These are phyloP conservation scores for Chimonanthus salicifolius DNA, from an alignment of 164 flowering plant species.

Conservation along the genomic window DNA sequence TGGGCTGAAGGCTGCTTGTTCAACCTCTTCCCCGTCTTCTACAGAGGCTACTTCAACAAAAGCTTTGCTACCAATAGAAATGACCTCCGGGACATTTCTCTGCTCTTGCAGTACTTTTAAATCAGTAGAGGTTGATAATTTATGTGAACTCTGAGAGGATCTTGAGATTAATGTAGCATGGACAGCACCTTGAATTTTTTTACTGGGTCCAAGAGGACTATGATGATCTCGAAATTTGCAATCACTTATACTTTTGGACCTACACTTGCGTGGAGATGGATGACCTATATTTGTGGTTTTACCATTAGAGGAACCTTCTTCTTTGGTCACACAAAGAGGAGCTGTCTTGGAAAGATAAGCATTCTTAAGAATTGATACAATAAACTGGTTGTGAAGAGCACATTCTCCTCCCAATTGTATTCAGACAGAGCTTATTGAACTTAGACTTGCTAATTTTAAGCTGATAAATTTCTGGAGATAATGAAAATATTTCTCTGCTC, in stretches of 20 bases:
- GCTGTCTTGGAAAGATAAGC: constrained; percentile 49
- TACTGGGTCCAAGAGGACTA: constrained; percentile 57
- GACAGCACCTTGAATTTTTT: constrained; percentile 26
- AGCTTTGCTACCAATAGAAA: constrained; percentile 67
- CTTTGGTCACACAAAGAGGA: constrained; percentile 34
- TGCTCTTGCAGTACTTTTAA: constrained; percentile 26
- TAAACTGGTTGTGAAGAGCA: constrained; percentile 66
- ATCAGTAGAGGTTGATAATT: constrained; percentile 7
- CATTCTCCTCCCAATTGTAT: constrained; percentile 64
- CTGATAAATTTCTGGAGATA: constrained; percentile 44
- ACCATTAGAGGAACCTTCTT: constrained; percentile 20
- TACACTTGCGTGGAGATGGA: constrained; percentile 55
- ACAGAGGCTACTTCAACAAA: constrained; percentile 63
- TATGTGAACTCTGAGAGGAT: constrained; percentile 1
- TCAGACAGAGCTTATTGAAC: constrained; percentile 51
- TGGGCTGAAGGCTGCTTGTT: constrained; percentile 61
- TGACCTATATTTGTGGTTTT: constrained; percentile 37
- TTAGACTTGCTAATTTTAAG: constrained; percentile 48
- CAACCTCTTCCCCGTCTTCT: constrained; percentile 94
- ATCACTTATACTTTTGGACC: constrained; percentile 41
- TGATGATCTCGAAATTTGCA: constrained; percentile 47
- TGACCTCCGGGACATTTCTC: constrained; percentile 27
- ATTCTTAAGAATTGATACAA: constrained; percentile 57
- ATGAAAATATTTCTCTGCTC: constrained; percentile 57
- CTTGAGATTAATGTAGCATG: constrained; percentile 25